Conservation (phyloP, 345 rosid species). For the Punica granatum region DNA sequence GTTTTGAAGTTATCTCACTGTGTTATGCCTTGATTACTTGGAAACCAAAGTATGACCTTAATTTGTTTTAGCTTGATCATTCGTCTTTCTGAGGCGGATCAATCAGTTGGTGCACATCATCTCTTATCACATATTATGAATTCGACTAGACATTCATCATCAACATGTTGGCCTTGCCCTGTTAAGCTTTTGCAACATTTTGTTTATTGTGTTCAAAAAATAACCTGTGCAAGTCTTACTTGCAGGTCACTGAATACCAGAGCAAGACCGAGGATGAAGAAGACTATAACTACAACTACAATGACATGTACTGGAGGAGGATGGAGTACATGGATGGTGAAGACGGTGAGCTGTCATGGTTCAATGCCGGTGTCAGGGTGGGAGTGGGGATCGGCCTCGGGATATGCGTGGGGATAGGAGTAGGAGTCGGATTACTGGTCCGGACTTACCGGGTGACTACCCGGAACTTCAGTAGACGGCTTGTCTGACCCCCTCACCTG, state of each 20-base stretch:
- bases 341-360: constrained; percentile 93
- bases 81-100: not conserved
- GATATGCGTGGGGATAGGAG: constrained; percentile 74
- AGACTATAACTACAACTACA: constrained; percentile 19
- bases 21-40: not conserved
- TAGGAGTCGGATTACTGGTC: constrained; percentile 85
- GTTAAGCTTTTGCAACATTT: not conserved
- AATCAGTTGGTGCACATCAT: not conserved
- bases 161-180: not conserved
- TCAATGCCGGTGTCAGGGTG: constrained; percentile 91
- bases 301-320: constrained; percentile 59
- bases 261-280: constrained; percentile 52
- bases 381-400: constrained; percentile 98
- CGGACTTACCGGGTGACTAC: constrained; percentile 78
- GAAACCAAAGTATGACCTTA: not conserved
- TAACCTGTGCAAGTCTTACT: not conserved
- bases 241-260: constrained; percentile 43
- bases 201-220: not conserved
- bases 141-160: not conserved
- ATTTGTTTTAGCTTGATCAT: not conserved
- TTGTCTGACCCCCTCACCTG: constrained; percentile 24
- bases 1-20: no score
- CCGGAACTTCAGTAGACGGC: constrained; percentile 63
- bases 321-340: constrained; percentile 55
- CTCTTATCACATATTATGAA: not conserved